Conservation (phyloP, 768 basidiomycete genomes). For the Lentinula lateritia region DNA sequence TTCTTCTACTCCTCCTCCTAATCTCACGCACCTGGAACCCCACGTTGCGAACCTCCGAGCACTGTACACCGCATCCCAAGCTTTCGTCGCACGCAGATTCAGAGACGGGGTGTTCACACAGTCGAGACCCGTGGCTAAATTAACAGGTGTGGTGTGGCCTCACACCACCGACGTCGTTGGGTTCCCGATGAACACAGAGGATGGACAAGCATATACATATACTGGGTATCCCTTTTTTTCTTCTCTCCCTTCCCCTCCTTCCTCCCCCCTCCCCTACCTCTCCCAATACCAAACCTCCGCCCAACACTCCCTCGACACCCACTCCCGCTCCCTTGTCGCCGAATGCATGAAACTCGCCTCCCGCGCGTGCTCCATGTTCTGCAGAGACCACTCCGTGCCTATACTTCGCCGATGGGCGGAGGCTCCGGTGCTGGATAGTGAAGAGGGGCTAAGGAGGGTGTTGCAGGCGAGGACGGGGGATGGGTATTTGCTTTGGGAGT, state of each 20-base stretch:
- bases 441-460: slow-evolving; percentile 36
- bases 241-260: neutral
- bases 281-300: slow-evolving; percentile 26
- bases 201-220: neutral
- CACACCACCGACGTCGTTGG: too few species aligned
- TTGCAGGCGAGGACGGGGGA: slow-evolving; percentile 40
- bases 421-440: slow-evolving; percentile 23
- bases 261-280: slow-evolving; percentile 44
- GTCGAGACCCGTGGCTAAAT: slow-evolving; percentile 15
- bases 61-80: slow-evolving; percentile 14
- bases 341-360: slow-evolving; percentile 84
- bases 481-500: slow-evolving; percentile 33
- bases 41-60: slow-evolving; percentile 21
- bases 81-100: slow-evolving; percentile 13
- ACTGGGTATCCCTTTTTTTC: neutral
- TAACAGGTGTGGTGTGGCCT: slow-evolving; percentile 18
- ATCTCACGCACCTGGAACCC: neutral
- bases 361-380: slow-evolving; percentile 70
- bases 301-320: slow-evolving; percentile 20
- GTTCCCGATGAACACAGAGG: too few species aligned
- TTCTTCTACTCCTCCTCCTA: neutral
- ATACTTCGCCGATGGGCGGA: slow-evolving; percentile 52
- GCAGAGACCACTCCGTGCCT: slow-evolving; percentile 51
- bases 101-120: slow-evolving; percentile 18
- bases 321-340: slow-evolving; percentile 55